phyloP scores from a whole-genome alignment of 2,329 filamentous ascomycete genomes.

The Trichoderma sp. region DNA sequence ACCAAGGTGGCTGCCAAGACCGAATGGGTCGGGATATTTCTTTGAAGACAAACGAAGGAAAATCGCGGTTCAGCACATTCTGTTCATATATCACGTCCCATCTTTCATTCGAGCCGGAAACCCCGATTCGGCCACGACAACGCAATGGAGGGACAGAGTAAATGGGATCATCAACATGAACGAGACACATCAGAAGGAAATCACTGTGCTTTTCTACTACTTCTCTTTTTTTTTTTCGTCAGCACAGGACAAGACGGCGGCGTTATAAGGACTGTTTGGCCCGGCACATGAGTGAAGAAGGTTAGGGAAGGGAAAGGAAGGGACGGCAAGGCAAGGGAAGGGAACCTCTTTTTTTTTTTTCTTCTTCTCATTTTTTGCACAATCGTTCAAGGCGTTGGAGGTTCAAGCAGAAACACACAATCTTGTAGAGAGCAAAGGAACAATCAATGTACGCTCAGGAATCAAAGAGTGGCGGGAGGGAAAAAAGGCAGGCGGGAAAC shows the following conservation, averaged over 20 bases:
- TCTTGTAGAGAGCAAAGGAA: neutral
- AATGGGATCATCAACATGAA: neutral
- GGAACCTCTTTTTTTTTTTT: neutral
- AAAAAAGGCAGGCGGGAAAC: too few relatives aligned
- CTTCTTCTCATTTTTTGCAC: neutral
- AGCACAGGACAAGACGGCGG: neutral
- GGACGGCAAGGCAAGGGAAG: too few relatives aligned
- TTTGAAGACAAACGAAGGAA: conserved; percentile 38
- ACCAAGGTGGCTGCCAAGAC: conserved; percentile 52
- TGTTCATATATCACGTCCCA: neutral
- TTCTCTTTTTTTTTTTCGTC: neutral
- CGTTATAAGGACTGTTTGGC: neutral
- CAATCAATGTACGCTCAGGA: neutral
- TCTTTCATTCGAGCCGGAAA: neutral
- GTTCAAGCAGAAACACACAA: neutral
- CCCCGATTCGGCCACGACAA: neutral
- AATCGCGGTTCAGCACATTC: neutral
- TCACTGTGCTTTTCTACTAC: neutral
- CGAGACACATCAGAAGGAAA: neutral
- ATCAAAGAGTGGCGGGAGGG: neutral
- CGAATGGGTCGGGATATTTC: conserved; percentile 61
- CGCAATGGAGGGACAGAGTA: neutral
- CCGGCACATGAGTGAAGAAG: neutral
- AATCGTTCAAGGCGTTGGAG: neutral
- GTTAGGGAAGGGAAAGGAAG: too few relatives aligned